Conservation (phyloP, 345 rosid species). For the Dovyalis caffra region DNA sequence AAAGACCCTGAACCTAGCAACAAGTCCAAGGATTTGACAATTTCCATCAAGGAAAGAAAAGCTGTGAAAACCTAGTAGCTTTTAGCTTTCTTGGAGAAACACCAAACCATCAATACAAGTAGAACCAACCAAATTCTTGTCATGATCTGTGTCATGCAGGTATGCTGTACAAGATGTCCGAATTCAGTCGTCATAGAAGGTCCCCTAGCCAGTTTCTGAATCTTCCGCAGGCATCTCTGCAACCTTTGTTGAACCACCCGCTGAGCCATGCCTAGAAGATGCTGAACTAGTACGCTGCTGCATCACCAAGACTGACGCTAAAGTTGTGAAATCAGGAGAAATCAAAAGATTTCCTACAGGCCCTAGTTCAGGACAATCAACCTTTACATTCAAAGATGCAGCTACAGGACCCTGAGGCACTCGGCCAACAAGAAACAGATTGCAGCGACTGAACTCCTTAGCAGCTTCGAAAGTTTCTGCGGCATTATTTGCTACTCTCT, state of each 20-base stretch:
- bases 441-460: constrained; percentile 12
- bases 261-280: too few relatives aligned
- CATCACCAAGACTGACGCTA: constrained; percentile 25
- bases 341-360: constrained; percentile 39
- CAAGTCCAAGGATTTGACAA: too few relatives aligned
- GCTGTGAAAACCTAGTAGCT: too few relatives aligned
- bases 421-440: constrained; percentile 21
- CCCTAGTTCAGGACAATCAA: constrained; percentile 57
- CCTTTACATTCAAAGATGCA: constrained; percentile 32
- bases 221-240: constrained; percentile 24
- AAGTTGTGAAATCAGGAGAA: constrained; percentile 15
- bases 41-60: too few relatives aligned
- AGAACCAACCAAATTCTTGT: too few relatives aligned
- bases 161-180: too few relatives aligned
- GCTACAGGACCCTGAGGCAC: constrained; percentile 25
- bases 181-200: too few relatives aligned
- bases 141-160: too few relatives aligned
- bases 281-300: constrained; percentile 9
- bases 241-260: neutral
- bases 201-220: constrained; percentile 3
- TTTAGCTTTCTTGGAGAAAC: too few relatives aligned
- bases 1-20: too few relatives aligned
- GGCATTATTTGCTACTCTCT: constrained; percentile 3
- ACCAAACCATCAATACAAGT: too few relatives aligned
- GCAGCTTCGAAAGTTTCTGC: constrained; percentile 13